Percentiles rank a stretch among this genome's conserved stretches.
phyloP scores from a whole-genome alignment of 495 filamentous ascomycete genomes.

The Aspergillus cavernicola region DNA sequence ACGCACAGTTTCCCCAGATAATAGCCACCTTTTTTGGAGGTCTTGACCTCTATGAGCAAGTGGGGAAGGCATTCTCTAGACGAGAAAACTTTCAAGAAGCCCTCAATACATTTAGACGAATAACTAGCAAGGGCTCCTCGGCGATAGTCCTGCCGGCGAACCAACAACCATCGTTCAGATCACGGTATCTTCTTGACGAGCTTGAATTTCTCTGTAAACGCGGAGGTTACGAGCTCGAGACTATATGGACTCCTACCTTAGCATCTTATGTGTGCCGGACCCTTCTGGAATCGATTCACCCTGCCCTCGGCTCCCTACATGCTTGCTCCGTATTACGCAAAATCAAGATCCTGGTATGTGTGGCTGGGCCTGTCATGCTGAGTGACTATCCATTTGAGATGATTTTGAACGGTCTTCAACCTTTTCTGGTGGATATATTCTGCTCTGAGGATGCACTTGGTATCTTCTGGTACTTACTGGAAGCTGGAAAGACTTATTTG shows the following conservation, averaged over 20 bases:
- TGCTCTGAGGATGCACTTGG: conserved; percentile 93
- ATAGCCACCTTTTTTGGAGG: conserved; percentile 67
- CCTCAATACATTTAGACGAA: conserved; percentile 58
- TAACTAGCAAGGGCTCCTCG: conserved; percentile 61
- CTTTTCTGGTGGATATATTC: conserved; percentile 73
- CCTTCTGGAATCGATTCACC: conserved; percentile 74
- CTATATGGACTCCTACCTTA: conserved; percentile 73
- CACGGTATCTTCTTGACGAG: conserved; percentile 67
- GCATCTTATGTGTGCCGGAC: conserved; percentile 72
- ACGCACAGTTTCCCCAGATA: conserved; percentile 69
- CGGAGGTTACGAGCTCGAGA: conserved; percentile 56
- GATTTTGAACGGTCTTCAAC: conserved; percentile 74
- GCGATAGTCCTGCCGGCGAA: conserved; percentile 58
- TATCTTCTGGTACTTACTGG: conserved; percentile 79
- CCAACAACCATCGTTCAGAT: conserved; percentile 83
- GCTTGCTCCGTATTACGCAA: conserved; percentile 83
- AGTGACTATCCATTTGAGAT: conserved; percentile 87
- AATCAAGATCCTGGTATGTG: conserved; percentile 71
- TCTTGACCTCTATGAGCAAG: conserved; percentile 69
- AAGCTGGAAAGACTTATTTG: conserved; percentile 63
- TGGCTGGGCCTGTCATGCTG: conserved; percentile 68
- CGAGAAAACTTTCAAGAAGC: conserved; percentile 56
- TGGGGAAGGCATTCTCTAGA: conserved; percentile 69
- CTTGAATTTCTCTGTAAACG: conserved; percentile 72
- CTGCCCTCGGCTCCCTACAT: conserved; percentile 83